phyloP scores from a whole-genome alignment of 2,329 filamentous ascomycete species.

The Aspergillus thermomutatus region DNA sequence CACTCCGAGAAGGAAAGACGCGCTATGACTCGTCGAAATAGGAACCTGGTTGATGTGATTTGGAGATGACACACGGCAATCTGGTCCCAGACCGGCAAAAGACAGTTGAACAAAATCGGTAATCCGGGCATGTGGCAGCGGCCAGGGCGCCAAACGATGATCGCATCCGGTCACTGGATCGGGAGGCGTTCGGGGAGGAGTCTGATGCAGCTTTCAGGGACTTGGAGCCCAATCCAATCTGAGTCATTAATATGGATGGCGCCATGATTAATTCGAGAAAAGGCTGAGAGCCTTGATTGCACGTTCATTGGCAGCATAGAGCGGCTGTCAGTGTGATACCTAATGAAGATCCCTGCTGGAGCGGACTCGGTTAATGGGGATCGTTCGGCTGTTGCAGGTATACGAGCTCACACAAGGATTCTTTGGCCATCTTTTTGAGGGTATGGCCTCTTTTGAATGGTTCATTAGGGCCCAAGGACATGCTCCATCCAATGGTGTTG shows the following conservation, averaged over 20 bases:
- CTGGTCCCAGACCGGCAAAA: background rate
- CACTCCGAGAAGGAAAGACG: background rate
- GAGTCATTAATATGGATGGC: background rate
- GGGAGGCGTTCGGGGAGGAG: background rate
- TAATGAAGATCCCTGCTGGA: background rate
- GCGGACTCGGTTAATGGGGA: background rate
- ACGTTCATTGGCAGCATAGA: background rate
- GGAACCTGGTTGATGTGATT: background rate
- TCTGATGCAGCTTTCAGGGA: background rate
- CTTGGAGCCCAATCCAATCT: background rate
- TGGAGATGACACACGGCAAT: background rate
- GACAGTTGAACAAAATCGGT: background rate
- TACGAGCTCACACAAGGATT: background rate
- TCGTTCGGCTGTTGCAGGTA: background rate
- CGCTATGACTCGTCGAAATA: background rate
- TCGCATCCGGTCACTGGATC: background rate
- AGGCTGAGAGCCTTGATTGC: background rate
- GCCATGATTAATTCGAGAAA: background rate
- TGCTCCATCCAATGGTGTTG: background rate
- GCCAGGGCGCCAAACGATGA: background rate
- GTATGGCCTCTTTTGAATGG: too few species aligned
- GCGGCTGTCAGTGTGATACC: background rate
- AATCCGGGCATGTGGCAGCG: background rate
- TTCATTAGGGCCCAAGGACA: too few species aligned
- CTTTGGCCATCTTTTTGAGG: background rate